Evolutionary conservation across 192 early-diverging fungal genomes (phyloP).

Genomic region (Rhizoclosmatium sp.): DNA sequence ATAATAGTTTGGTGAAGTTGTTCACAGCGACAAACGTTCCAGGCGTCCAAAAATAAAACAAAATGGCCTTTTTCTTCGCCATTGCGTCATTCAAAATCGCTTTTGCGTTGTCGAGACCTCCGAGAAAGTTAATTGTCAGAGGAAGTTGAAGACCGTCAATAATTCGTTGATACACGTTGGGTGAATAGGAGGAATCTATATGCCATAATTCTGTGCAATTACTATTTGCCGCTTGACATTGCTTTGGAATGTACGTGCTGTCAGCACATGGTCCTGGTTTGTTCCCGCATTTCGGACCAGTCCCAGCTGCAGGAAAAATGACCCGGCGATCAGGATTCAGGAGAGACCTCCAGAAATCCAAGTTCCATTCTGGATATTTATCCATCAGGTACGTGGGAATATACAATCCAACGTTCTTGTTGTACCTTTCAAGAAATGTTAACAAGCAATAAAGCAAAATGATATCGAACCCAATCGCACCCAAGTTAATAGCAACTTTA

Average conservation of each 20-base stretch:
- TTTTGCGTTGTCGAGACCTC: not conserved
- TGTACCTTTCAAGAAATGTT: too few species aligned
- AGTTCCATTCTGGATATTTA: too few species aligned
- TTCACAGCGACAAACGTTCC: constrained; percentile 12
- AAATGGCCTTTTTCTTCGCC: not conserved
- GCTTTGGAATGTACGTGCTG: not conserved
- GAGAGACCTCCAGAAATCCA: too few species aligned
- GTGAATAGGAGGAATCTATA: not conserved
- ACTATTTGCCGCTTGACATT: not conserved
- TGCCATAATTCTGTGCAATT: not conserved
- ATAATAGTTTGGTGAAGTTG: constrained; percentile 17
- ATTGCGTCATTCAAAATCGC: constrained; percentile 1
- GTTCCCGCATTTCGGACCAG: not conserved
- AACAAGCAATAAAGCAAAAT: too few species aligned
- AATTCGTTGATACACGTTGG: not conserved
- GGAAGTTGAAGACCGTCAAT: not conserved
- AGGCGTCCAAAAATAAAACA: constrained; percentile 33
- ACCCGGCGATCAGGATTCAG: too few species aligned
- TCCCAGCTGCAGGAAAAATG: not conserved
- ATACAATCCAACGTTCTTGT: too few species aligned
- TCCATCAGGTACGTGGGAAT: too few species aligned
- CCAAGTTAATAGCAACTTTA: too few species aligned
- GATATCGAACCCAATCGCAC: too few species aligned
- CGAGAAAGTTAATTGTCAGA: constrained; percentile 5
- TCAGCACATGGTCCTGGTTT: not conserved